Percentiles rank a stretch among this genome's conserved stretches.
Conservation (phyloP, 2,329 filamentous ascomycete species). For the Clarireedia paspali region DNA sequence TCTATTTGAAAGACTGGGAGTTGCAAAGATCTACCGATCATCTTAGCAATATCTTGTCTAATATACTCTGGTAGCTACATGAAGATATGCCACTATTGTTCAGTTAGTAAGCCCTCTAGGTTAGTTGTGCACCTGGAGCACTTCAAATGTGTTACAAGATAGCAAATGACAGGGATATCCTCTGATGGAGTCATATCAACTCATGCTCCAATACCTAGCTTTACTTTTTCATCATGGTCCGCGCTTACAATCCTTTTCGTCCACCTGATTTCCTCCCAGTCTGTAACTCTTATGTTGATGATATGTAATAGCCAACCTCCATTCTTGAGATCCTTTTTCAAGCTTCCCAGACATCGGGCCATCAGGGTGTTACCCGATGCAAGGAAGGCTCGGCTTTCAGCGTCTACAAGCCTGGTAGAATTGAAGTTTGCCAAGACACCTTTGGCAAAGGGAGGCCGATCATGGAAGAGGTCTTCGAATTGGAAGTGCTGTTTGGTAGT, state of each 20-base stretch:
- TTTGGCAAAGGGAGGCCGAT: constrained; percentile 46
- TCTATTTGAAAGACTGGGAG: no score
- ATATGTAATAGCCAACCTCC: constrained; percentile 35
- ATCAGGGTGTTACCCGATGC: constrained; percentile 28
- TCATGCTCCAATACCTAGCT: background rate
- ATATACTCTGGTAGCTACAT: no score
- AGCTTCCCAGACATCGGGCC: constrained; percentile 40
- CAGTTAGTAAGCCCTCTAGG: no score
- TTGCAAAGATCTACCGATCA: no score
- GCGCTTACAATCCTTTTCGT: constrained; percentile 37
- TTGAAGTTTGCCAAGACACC: constrained; percentile 40
- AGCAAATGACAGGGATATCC: constrained; percentile 1
- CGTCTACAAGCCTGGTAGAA: constrained; percentile 36
- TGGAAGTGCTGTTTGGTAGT: constrained; percentile 51
- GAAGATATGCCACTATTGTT: no score
- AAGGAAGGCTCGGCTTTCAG: constrained; percentile 38
- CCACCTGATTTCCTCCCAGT: constrained; percentile 46
- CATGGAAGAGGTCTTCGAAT: constrained; percentile 55
- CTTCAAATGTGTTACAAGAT: background rate
- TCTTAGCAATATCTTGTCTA: no score
- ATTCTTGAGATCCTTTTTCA: constrained; percentile 36
- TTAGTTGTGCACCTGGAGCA: no score
- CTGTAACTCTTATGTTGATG: constrained; percentile 43
- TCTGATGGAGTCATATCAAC: background rate
- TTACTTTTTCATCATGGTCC: constrained; percentile 11